These are phyloP conservation scores for Dryas integrifolia DNA, from an alignment of 331 rosid genomes.

Conservation along the genomic window DNA sequence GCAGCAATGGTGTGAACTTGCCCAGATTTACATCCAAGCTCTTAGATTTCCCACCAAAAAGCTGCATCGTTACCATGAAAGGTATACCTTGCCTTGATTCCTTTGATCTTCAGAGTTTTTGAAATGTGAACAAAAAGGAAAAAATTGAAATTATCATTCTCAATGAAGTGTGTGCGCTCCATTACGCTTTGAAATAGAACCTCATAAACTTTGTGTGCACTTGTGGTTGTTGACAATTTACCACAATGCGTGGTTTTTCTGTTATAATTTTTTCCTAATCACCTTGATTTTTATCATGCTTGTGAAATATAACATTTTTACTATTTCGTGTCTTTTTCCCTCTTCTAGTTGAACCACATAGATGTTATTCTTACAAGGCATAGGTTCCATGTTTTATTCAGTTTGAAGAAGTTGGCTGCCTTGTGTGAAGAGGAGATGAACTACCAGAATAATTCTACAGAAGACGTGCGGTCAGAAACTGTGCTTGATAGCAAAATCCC, in stretches of 20 bases:
- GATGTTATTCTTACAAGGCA: constrained; percentile 4
- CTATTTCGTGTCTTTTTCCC: neutral
- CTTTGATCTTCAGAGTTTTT: constrained; percentile 3
- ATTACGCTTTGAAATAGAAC: neutral
- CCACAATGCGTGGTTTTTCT: neutral
- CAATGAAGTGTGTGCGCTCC: neutral
- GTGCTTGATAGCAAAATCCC: constrained; percentile 42
- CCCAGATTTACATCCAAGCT: constrained; percentile 71
- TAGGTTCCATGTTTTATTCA: constrained; percentile 42
- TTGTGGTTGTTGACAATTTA: neutral
- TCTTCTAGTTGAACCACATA: constrained; percentile 9
- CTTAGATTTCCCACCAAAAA: constrained; percentile 82
- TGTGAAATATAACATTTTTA: neutral
- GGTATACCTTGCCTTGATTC: constrained; percentile 42
- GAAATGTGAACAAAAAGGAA: neutral
- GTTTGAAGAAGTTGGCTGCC: constrained; percentile 67
- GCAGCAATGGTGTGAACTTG: constrained; percentile 68
- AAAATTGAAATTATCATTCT: neutral
- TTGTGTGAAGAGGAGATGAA: constrained; percentile 53
- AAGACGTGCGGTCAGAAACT: constrained; percentile 44
- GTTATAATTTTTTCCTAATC: neutral
- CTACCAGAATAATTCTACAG: constrained; percentile 36
- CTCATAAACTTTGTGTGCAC: neutral
- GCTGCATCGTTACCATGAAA: constrained; percentile 57
- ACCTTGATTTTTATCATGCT: neutral